A percentile compares a stretch with the other conserved stretches of the same genome.
These are phyloP conservation scores for Quercus glauca DNA, from an alignment of 306 rosid genomes.

Conservation along the genomic window DNA sequence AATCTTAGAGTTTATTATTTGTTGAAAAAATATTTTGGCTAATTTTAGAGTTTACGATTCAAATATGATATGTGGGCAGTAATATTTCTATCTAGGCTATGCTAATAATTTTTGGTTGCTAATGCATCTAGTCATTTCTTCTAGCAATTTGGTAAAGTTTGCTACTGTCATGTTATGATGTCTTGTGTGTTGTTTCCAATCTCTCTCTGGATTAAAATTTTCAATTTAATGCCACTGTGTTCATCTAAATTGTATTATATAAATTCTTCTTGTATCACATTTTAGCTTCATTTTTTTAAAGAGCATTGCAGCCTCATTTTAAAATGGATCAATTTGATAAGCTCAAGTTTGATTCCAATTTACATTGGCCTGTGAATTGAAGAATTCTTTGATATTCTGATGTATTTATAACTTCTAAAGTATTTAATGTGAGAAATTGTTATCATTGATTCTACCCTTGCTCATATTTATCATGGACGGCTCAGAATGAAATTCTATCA, in stretches of 20 bases:
- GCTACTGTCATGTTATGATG: not conserved
- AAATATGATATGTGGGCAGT: not conserved
- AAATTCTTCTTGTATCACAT: not conserved
- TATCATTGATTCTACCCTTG: not conserved
- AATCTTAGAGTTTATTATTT: too few species aligned
- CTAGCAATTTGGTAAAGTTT: not conserved
- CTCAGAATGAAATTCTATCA: not conserved
- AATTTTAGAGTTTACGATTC: not conserved
- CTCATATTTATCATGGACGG: not conserved
- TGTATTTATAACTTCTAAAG: not conserved
- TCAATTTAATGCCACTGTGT: not conserved
- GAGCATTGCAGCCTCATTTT: not conserved
- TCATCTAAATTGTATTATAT: not conserved
- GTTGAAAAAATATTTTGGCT: too few species aligned
- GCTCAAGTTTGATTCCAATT: not conserved
- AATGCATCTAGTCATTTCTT: not conserved
- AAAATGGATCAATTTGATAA: not conserved
- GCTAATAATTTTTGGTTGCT: not conserved
- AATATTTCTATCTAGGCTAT: not conserved
- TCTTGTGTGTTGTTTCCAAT: not conserved
- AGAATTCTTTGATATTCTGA: not conserved
- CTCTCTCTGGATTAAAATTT: not conserved
- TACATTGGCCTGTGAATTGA: not conserved
- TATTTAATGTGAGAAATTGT: not conserved
- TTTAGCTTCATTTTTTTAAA: not conserved